Percentiles rank a stretch among this genome's conserved stretches.
phyloP scores from a whole-genome alignment of 352 stramenopile species.

The Pythium apleroticum region DNA sequence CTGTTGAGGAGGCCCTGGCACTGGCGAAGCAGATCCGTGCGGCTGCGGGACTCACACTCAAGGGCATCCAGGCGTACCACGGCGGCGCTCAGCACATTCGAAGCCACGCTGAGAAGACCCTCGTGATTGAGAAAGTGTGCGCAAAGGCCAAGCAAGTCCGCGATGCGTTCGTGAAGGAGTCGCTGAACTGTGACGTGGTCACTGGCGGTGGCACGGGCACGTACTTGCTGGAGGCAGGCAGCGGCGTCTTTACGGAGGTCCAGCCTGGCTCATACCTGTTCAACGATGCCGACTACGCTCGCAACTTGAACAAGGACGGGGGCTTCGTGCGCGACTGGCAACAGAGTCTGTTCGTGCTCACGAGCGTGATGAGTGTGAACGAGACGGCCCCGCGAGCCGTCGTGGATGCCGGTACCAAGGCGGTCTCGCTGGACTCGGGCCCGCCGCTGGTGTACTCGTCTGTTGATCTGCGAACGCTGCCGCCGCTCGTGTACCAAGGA shows the following conservation, averaged over 20 bases:
- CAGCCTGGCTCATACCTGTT: constrained; percentile 80
- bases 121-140: constrained; percentile 41
- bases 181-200: constrained; percentile 54
- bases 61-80: constrained; percentile 75
- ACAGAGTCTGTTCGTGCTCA: constrained; percentile 69
- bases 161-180: constrained; percentile 33
- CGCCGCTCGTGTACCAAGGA: constrained; percentile 49
- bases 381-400: constrained; percentile 41
- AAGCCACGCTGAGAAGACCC: constrained; percentile 46
- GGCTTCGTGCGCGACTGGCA: constrained; percentile 45
- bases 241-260: constrained; percentile 70
- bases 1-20: constrained; percentile 39
- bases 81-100: constrained; percentile 73
- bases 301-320: constrained; percentile 48
- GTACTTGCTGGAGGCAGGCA: constrained; percentile 58
- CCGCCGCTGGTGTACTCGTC: constrained; percentile 50
- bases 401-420: constrained; percentile 76
- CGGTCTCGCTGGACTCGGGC: constrained; percentile 65
- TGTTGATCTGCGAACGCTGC: constrained; percentile 37
- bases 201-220: constrained; percentile 73
- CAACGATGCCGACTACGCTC: constrained; percentile 72
- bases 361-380: constrained; percentile 69
- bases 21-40: constrained; percentile 40
- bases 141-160: constrained; percentile 43
- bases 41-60: constrained; percentile 32